These are phyloP conservation scores for Trichoderma atrobrunneum DNA, from an alignment of 2,329 filamentous ascomycete species.

Conservation along the genomic window DNA sequence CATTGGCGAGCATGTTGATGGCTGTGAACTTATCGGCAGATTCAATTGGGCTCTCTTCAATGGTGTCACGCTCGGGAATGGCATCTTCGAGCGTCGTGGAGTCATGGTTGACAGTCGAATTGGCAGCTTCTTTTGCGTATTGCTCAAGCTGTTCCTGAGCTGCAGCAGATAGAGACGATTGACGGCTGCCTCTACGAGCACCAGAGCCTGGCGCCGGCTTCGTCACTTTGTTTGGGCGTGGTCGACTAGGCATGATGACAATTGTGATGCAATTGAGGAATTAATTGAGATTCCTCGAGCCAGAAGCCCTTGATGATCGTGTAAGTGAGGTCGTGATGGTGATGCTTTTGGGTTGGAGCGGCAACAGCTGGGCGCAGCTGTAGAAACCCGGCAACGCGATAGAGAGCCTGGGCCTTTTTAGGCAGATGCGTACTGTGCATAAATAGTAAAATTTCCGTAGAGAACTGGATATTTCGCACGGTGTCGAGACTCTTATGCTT, in stretches of 20 bases:
- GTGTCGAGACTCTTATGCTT: background rate
- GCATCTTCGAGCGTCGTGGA: background rate
- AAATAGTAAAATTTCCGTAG: background rate
- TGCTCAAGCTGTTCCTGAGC: slow-evolving; percentile 35
- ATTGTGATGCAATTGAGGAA: background rate
- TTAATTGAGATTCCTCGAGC: background rate
- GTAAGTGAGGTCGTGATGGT: slow-evolving; percentile 20
- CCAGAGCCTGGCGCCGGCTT: slow-evolving; percentile 34
- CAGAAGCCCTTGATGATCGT: background rate
- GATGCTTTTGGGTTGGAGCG: background rate
- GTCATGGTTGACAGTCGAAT: slow-evolving; percentile 9
- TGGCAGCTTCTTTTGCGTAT: slow-evolving; percentile 21
- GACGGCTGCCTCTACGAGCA: slow-evolving; percentile 24
- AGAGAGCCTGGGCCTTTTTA: background rate
- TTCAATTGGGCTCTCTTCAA: slow-evolving; percentile 17
- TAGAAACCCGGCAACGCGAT: slow-evolving; percentile 23
- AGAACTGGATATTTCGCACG: background rate
- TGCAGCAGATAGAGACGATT: slow-evolving; percentile 26
- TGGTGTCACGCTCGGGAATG: background rate
- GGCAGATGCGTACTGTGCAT: background rate
- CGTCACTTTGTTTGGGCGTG: slow-evolving; percentile 43
- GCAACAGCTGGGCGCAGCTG: slow-evolving; percentile 27
- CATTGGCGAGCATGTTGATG: slow-evolving; percentile 20
- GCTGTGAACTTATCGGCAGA: slow-evolving; percentile 17
- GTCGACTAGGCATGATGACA: slow-evolving; percentile 31